Conservation (phyloP, 2,329 filamentous ascomycete genomes). For the Penicillium oxalicum region DNA sequence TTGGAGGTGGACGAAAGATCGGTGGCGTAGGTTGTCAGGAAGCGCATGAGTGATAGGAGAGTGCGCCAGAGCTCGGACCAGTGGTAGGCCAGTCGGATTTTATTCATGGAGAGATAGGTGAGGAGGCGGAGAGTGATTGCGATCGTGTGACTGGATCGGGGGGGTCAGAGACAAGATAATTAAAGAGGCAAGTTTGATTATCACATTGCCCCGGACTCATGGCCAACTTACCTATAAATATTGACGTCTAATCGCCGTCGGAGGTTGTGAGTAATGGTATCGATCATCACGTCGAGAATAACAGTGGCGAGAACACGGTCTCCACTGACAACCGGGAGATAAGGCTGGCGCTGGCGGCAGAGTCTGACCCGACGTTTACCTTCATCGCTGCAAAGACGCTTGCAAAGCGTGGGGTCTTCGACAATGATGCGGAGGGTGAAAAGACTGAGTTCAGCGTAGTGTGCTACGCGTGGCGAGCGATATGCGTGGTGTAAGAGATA, state of each 20-base stretch:
- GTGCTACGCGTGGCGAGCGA: constrained; percentile 67
- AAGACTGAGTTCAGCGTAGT: constrained; percentile 80
- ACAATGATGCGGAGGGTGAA: constrained; percentile 80
- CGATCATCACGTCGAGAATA: constrained; percentile 79
- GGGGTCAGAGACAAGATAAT: not conserved
- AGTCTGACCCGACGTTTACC: constrained; percentile 68
- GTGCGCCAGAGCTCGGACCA: constrained; percentile 95
- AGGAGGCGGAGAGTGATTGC: constrained; percentile 77
- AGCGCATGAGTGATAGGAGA: constrained; percentile 78
- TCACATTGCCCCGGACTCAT: not conserved
- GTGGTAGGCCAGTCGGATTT: constrained; percentile 78
- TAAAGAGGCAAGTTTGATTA: not conserved
- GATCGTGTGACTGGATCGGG: constrained; percentile 54
- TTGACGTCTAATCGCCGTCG: constrained; percentile 76
- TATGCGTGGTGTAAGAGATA: constrained; percentile 93
- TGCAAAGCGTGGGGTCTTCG: constrained; percentile 76
- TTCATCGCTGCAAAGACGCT: constrained; percentile 76
- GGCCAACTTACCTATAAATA: constrained; percentile 60
- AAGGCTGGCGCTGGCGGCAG: constrained; percentile 83
- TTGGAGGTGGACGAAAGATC: constrained; percentile 66
- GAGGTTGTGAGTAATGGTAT: constrained; percentile 91
- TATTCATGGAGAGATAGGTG: constrained; percentile 74
- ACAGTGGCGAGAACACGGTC: constrained; percentile 69
- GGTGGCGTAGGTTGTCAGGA: constrained; percentile 76
- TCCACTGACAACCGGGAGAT: constrained; percentile 66